These are phyloP conservation scores for Tylopilus sp. DNA, from an alignment of 768 basidiomycete genomes.

Conservation along the genomic window DNA sequence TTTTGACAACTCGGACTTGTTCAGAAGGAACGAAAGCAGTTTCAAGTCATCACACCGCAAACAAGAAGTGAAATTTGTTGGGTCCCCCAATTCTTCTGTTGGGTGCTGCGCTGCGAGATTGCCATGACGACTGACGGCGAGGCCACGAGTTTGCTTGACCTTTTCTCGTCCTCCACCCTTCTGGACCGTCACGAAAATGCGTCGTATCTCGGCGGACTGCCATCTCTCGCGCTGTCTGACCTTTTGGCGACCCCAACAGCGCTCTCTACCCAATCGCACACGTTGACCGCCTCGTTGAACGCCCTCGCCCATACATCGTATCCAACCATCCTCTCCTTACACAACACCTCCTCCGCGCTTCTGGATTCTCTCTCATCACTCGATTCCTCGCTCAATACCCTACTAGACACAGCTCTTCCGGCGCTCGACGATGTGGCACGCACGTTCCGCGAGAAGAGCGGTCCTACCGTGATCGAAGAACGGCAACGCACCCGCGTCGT, in stretches of 20 bases:
- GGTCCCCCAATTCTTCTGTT: not conserved
- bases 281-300: constrained; percentile 85
- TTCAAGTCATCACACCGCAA: not conserved
- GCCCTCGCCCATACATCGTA: constrained; percentile 90
- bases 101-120: not conserved
- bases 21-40: not conserved
- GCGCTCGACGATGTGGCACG: constrained; percentile 70
- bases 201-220: constrained; percentile 62
- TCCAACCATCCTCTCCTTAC: constrained; percentile 87
- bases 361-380: constrained; percentile 70
- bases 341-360: constrained; percentile 73
- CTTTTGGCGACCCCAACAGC: constrained; percentile 71
- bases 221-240: constrained; percentile 60
- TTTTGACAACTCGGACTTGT: not conserved
- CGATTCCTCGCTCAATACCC: constrained; percentile 64
- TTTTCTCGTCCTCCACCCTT: constrained; percentile 20
- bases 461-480: constrained; percentile 62
- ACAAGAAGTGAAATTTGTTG: not conserved
- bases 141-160: constrained; percentile 22
- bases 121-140: constrained; percentile 25
- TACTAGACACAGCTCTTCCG: constrained; percentile 69
- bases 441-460: constrained; percentile 70
- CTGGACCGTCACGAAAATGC: constrained; percentile 27
- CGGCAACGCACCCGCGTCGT: constrained; percentile 77
- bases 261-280: constrained; percentile 80